These are phyloP conservation scores for Zizania latifolia DNA, from an alignment of 176 grass and related monocot genomes.

Conservation along the genomic window DNA sequence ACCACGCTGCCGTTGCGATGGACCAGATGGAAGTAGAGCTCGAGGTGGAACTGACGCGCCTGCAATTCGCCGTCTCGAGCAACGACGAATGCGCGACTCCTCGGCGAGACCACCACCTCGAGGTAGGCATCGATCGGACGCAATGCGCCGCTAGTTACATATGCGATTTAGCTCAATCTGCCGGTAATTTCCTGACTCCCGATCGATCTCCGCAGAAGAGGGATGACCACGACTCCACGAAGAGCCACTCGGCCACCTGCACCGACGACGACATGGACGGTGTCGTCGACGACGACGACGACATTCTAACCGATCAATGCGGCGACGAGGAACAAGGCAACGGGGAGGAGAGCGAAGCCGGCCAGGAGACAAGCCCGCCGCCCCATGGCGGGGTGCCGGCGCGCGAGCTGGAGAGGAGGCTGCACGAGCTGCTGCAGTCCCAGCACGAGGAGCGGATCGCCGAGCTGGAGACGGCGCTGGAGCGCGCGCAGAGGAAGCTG, in stretches of 20 bases:
- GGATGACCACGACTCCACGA: neutral
- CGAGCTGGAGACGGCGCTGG: slow-evolving; percentile 69
- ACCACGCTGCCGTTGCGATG: neutral
- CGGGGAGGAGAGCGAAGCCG: neutral
- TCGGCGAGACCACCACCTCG: neutral
- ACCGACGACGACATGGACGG: slow-evolving; percentile 5
- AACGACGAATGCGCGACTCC: neutral
- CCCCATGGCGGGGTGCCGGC: slow-evolving; percentile 55
- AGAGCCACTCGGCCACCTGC: slow-evolving; percentile 19
- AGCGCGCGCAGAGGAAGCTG: slow-evolving; percentile 53
- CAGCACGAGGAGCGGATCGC: slow-evolving; percentile 72
- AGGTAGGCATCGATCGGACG: slow-evolving; percentile 7
- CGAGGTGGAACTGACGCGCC: slow-evolving; percentile 49
- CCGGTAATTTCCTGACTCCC: neutral
- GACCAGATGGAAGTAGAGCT: slow-evolving; percentile 72
- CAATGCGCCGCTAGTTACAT: neutral
- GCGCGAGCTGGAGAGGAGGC: slow-evolving; percentile 57
- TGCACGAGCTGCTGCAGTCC: slow-evolving; percentile 63
- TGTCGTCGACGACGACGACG: neutral
- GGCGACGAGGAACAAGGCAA: neutral
- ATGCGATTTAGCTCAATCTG: neutral
- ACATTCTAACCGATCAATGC: neutral
- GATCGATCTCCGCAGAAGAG: slow-evolving; percentile 24
- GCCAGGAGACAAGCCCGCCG: neutral
- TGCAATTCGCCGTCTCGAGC: slow-evolving; percentile 18